These are phyloP conservation scores for Drechslerella stenobrocha DNA, from an alignment of 2,329 filamentous ascomycete species.

Conservation along the genomic window DNA sequence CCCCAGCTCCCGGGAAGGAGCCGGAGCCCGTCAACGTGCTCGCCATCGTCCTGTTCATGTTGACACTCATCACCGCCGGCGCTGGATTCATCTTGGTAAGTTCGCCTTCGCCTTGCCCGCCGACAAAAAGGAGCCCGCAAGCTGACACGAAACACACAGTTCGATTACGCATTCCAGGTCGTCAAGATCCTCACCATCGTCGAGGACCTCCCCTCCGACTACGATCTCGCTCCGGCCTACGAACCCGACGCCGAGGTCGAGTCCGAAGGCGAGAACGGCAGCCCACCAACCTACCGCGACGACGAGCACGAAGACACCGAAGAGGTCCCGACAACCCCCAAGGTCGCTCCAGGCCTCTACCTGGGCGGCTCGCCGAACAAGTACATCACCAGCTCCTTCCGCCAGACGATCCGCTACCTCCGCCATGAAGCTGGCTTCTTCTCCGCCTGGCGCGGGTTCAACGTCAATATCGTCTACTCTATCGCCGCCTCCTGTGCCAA, in stretches of 20 bases:
- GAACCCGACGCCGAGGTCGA: constrained; percentile 48
- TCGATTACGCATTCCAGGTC: constrained; percentile 55
- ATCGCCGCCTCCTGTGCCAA: constrained; percentile 58
- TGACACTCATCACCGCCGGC: constrained; percentile 30
- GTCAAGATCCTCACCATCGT: constrained; percentile 67
- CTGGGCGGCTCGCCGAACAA: constrained; percentile 57
- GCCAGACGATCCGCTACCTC: constrained; percentile 65
- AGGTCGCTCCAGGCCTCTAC: constrained; percentile 57
- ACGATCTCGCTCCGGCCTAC: constrained; percentile 58
- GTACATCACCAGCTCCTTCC: constrained; percentile 66
- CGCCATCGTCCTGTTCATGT: constrained; percentile 42
- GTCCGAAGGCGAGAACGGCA: constrained; percentile 53
- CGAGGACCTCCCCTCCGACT: constrained; percentile 64
- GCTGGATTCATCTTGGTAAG: constrained; percentile 39
- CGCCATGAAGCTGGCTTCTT: constrained; percentile 66
- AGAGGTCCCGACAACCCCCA: constrained; percentile 55
- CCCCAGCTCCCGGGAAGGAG: constrained; percentile 19
- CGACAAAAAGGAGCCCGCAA: neutral
- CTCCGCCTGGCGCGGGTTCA: constrained; percentile 71
- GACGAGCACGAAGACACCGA: constrained; percentile 44
- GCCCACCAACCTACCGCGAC: constrained; percentile 50
- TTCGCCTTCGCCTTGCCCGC: neutral
- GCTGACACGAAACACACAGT: constrained; percentile 20
- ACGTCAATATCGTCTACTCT: constrained; percentile 59
- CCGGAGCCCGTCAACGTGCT: constrained; percentile 42